These are phyloP conservation scores for Bimuria novae-zelandiae DNA, from an alignment of 2,329 filamentous ascomycete species.

Conservation along the genomic window DNA sequence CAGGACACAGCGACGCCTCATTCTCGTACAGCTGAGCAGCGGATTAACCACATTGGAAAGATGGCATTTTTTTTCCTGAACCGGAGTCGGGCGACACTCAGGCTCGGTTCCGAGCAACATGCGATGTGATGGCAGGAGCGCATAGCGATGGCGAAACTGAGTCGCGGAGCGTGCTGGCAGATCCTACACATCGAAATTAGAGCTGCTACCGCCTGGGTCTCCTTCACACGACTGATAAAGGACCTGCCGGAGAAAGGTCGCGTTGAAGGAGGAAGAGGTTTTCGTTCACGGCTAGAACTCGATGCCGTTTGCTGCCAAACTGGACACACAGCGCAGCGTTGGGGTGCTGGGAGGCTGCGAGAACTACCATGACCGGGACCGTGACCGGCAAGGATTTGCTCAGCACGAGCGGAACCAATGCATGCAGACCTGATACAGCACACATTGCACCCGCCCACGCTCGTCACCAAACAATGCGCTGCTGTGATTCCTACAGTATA, in stretches of 20 bases:
- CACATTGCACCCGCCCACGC: constrained; percentile 3
- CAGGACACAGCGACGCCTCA: neutral
- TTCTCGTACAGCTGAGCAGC: neutral
- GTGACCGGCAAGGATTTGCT: constrained; percentile 4
- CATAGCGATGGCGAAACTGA: constrained; percentile 12
- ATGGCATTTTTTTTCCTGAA: no score
- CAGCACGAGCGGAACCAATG: constrained; percentile 3
- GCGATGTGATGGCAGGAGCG: neutral
- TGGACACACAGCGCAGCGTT: neutral
- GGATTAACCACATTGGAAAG: neutral
- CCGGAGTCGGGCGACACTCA: no score
- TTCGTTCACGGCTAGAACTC: neutral
- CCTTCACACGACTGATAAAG: no score
- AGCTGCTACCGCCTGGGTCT: no score
- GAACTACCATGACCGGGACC: no score
- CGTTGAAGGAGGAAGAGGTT: no score
- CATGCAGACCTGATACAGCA: no score
- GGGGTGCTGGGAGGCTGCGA: neutral
- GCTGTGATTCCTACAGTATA: no score
- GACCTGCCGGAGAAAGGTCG: no score
- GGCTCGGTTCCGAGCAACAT: no score
- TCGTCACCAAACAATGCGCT: constrained; percentile 7
- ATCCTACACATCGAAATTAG: constrained; percentile 8
- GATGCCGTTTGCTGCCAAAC: constrained; percentile 3
- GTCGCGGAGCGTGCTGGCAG: constrained; percentile 15